phyloP scores from a whole-genome alignment of 768 basidiomycete species.

The Cubamyces lactineus region DNA sequence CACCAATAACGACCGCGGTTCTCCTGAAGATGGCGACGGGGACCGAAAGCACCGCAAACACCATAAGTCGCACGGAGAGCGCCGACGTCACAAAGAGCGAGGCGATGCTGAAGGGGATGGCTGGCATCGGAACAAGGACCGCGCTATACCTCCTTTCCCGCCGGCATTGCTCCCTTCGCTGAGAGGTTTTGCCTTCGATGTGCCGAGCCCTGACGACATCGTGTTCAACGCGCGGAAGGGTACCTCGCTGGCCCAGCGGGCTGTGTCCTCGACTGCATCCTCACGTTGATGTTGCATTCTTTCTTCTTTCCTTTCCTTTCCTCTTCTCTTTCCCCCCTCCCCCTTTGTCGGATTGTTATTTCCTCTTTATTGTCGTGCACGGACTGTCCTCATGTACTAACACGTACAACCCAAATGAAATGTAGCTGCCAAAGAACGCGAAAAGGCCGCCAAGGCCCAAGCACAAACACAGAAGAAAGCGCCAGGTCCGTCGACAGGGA shows the following conservation, averaged over 20 bases:
- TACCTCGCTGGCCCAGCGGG: conserved; percentile 56
- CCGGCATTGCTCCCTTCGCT: conserved; percentile 41
- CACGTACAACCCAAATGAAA: conserved; percentile 33
- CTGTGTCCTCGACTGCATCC: conserved; percentile 36
- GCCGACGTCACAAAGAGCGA: conserved; percentile 13
- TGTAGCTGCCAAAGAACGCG: conserved; percentile 78
- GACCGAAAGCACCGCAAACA: conserved; percentile 1
- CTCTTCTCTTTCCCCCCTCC: conserved; percentile 21
- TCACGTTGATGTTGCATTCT: conserved; percentile 14
- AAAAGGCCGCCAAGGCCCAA: conserved; percentile 64
- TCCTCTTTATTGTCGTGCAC: conserved; percentile 40
- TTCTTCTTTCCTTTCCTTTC: conserved; percentile 32
- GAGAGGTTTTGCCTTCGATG: conserved; percentile 68
- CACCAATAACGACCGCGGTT: conserved; percentile 53
- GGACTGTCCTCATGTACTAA: conserved; percentile 38
- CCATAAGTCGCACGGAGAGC: conserved; percentile 6
- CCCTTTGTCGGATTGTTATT: conserved; percentile 35
- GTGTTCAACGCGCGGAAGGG: conserved; percentile 81
- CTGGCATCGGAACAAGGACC: conserved; percentile 9
- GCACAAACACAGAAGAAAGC: conserved; percentile 48
- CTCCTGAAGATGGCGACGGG: conserved; percentile 22
- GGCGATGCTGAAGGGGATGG: conserved; percentile 24
- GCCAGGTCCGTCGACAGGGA: conserved; percentile 30
- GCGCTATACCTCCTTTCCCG: conserved; percentile 33
- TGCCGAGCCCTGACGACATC: conserved; percentile 90